A percentile compares a stretch with the other conserved stretches of the same genome.
phyloP scores from a whole-genome alignment of 768 basidiomycete genomes.

The Russula griseocarnosa region DNA sequence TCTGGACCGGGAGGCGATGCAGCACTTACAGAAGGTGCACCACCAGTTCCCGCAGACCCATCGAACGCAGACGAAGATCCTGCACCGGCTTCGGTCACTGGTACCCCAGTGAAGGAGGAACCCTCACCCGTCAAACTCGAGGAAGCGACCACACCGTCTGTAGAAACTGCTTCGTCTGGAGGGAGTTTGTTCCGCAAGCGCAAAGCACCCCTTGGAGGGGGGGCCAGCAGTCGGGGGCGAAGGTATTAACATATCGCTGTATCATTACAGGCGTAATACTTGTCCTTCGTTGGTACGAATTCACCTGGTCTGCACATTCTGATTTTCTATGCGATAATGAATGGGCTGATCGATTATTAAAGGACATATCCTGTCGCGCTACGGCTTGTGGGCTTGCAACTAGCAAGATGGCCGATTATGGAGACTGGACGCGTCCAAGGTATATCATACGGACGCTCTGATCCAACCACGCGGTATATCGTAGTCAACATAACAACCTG shows the following conservation, averaged over 20 bases:
- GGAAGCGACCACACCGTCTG: not conserved
- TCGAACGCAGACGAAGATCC: not conserved
- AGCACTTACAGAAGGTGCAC: not conserved
- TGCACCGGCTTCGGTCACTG: not conserved
- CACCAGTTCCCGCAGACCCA: not conserved
- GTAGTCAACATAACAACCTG: too few relatives aligned
- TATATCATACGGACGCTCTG: too few relatives aligned
- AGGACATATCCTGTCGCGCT: not conserved
- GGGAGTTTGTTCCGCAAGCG: slow-evolving; percentile 28
- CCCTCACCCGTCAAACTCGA: slow-evolving; percentile 18
- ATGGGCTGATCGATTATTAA: not conserved
- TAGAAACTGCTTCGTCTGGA: not conserved
- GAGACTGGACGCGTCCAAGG: too few relatives aligned
- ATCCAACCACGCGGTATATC: too few relatives aligned
- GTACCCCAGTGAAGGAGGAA: slow-evolving; percentile 14
- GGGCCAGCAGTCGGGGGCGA: slow-evolving; percentile 19
- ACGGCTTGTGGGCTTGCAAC: too few relatives aligned
- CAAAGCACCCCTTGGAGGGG: slow-evolving; percentile 22
- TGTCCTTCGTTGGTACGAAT: not conserved
- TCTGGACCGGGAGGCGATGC: not conserved
- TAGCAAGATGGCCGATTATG: too few relatives aligned
- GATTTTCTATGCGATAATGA: not conserved
- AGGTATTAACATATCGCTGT: slow-evolving; percentile 11
- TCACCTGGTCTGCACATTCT: not conserved
- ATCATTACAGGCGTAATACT: not conserved